These are phyloP conservation scores for Yamadazyma tumulicola DNA, from an alignment of 805 yeast species.

Conservation along the genomic window DNA sequence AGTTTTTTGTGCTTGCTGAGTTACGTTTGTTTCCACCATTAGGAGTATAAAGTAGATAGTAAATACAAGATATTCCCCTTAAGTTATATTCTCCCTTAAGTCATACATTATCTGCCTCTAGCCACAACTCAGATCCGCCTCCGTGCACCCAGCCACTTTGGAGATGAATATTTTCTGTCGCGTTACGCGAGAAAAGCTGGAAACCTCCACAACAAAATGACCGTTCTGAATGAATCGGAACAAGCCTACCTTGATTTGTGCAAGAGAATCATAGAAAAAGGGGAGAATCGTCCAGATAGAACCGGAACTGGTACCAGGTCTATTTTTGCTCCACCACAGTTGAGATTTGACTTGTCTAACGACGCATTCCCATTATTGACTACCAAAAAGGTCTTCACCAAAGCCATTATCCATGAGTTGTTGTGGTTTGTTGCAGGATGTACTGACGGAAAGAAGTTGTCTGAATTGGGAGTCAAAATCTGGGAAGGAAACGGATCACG, in stretches of 20 bases:
- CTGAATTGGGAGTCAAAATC: slow-evolving; percentile 86
- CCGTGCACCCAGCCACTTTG: no score
- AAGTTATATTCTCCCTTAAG: background rate
- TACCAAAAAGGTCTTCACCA: slow-evolving; percentile 86
- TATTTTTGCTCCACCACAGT: slow-evolving; percentile 92
- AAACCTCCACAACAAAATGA: slow-evolving; percentile 16
- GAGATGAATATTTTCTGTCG: no score
- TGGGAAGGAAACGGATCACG: slow-evolving; percentile 99
- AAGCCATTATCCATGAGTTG: slow-evolving; percentile 84
- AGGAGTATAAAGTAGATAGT: no score
- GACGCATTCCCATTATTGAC: slow-evolving; percentile 84
- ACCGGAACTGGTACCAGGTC: slow-evolving; percentile 96
- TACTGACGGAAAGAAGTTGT: slow-evolving; percentile 78
- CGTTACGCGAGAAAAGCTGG: background rate
- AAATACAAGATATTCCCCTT: no score
- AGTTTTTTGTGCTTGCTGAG: no score
- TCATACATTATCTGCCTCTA: no score
- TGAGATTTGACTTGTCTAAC: slow-evolving; percentile 72
- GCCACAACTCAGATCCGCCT: no score
- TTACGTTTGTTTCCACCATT: no score
- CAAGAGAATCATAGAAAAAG: slow-evolving; percentile 68
- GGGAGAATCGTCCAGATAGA: slow-evolving; percentile 91
- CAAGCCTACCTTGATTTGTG: slow-evolving; percentile 85
- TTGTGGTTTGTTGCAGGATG: slow-evolving; percentile 91
- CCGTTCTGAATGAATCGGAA: slow-evolving; percentile 54